Evolutionary conservation across 805 yeast species (phyloP), one percentile per base, ranked within the genome.

Genomic region (Yueomyces sp.): DNA sequence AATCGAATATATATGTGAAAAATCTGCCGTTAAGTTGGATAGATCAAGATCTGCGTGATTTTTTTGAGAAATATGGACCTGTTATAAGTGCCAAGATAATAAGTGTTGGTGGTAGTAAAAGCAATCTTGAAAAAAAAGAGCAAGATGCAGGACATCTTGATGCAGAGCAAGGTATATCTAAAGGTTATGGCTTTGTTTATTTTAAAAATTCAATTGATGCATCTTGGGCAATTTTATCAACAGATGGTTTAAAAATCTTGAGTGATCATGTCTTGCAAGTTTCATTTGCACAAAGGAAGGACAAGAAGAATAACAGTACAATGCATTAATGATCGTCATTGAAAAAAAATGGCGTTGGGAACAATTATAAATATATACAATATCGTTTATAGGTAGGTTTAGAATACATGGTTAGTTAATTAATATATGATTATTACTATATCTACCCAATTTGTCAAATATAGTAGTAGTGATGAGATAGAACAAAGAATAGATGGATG

Each of bases 101-200:
- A 64, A 72, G 77, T 3, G 69, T 56, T 6, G 64, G 60, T 11
- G 64, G 65, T 8, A 50, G 59, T 38, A 52, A 47, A 28, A 53
- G 45, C 9, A 49, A 46, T 19, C 32, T 26, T n/a, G 11, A 28
- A 3, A 42, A 48, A 29, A 39, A 42, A n/a, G 39, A 45, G 5
- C 8, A 29, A 1, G 47, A 38, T 38, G 11, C 28, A 4, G 49
- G 43, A 3, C 47, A 43, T 29, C 32, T 32, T 26, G 44, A 44
- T 9, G 37, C 43, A 26, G 47, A 49, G 4, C n/a, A 53, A 30
- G 61, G 59, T 7, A 41, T 53, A 50, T 81, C 90, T 27, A 75
- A 78, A 57, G 88, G 92, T 26, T 85, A 81, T 57, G 94, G 92
- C 39, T 85, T 85, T 65, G 85, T 84, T 43, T 82, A 86, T 62